A percentile compares a stretch with the other conserved stretches of the same genome.
Evolutionary conservation across 2,329 filamentous ascomycete species (phyloP).

Genomic region (Tolypocladium album): DNA sequence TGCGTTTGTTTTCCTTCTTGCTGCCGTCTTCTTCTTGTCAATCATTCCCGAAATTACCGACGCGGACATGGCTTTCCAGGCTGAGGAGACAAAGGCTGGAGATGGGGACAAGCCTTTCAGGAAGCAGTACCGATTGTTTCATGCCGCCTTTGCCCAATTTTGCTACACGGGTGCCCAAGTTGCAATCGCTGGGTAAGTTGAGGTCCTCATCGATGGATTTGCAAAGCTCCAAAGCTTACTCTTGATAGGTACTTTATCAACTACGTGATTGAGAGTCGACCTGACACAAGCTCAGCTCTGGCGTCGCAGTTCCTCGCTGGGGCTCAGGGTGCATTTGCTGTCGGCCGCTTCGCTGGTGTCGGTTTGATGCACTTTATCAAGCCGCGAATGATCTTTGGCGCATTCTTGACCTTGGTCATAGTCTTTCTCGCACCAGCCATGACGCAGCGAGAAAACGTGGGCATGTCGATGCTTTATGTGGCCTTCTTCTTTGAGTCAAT

Average conservation of each 20-base stretch:
- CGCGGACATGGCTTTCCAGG: constrained; percentile 54
- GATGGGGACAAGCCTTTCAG: constrained; percentile 50
- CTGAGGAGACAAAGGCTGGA: constrained; percentile 39
- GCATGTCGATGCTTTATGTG: constrained; percentile 53
- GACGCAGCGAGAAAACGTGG: constrained; percentile 31
- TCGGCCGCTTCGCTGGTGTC: constrained; percentile 60
- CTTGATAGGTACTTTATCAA: constrained; percentile 56
- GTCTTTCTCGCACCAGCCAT: constrained; percentile 47
- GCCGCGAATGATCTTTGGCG: constrained; percentile 57
- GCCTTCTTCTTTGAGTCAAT: constrained; percentile 72
- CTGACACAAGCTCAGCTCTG: constrained; percentile 34
- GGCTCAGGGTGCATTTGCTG: constrained; percentile 61
- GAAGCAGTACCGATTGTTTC: constrained; percentile 67
- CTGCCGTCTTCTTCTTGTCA: constrained; percentile 53
- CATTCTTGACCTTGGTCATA: constrained; percentile 53
- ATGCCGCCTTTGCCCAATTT: constrained; percentile 66
- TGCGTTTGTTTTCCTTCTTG: constrained; percentile 57
- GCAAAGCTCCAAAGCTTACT: not conserved
- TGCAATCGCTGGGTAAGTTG: constrained; percentile 34
- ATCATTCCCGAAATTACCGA: constrained; percentile 61
- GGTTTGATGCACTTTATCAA: constrained; percentile 55
- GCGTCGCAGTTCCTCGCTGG: constrained; percentile 62
- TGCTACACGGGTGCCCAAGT: constrained; percentile 68
- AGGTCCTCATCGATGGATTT: too few species aligned
- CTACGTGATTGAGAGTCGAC: constrained; percentile 50